phyloP scores from a whole-genome alignment of 2,329 filamentous ascomycete genomes.

The Fusarium goolgardi region DNA sequence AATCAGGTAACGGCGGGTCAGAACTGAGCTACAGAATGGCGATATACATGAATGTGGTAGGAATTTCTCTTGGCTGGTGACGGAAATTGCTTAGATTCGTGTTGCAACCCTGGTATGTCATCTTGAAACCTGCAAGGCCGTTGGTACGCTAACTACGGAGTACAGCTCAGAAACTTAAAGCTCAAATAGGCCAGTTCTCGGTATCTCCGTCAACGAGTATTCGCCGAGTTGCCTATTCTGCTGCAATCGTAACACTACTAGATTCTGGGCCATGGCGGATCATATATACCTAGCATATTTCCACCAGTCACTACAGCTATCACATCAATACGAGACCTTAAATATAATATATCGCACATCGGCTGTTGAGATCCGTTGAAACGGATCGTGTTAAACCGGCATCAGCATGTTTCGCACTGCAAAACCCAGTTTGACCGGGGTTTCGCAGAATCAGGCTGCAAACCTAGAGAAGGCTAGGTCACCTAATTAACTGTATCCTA shows the following conservation, averaged over 20 bases:
- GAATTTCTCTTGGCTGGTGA: not conserved
- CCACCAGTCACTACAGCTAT: constrained; percentile 24
- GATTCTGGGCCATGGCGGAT: not conserved
- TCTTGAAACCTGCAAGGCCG: not conserved
- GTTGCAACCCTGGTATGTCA: constrained; percentile 1
- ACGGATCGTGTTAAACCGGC: too few species aligned
- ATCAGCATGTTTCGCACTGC: too few species aligned
- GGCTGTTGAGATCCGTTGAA: constrained; percentile 16
- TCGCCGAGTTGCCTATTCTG: constrained; percentile 22
- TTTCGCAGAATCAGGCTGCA: too few species aligned
- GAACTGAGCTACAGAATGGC: not conserved
- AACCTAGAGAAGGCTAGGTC: too few species aligned
- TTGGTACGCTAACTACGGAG: not conserved
- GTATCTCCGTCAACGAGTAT: constrained; percentile 7
- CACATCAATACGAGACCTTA: constrained; percentile 17
- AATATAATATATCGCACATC: constrained; percentile 1
- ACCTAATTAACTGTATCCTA: too few species aligned
- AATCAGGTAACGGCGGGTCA: not conserved
- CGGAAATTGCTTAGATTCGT: constrained; percentile 5
- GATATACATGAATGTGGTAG: not conserved
- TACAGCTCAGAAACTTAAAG: not conserved
- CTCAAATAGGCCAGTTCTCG: constrained; percentile 11
- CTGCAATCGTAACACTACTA: constrained; percentile 2
- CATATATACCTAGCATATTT: constrained; percentile 6
- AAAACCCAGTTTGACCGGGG: too few species aligned